Evolutionary conservation across 345 rosid species (phyloP).

Genomic region (Limnanthes douglasii): DNA sequence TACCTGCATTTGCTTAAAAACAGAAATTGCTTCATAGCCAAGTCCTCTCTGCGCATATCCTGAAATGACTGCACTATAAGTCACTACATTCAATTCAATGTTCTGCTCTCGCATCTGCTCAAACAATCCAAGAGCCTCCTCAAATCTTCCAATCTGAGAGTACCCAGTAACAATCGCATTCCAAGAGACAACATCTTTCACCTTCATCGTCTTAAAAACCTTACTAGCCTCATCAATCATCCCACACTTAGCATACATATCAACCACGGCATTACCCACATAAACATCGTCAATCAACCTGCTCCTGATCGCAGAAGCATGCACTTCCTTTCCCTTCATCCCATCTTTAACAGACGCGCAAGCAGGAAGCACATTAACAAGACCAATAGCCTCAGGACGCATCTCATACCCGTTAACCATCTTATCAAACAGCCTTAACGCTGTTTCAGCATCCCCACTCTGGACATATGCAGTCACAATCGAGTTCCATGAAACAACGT

Average conservation of each 20-base stretch:
- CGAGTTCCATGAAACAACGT: slow-evolving; percentile 72
- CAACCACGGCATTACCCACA: slow-evolving; percentile 63
- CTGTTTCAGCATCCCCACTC: slow-evolving; percentile 24
- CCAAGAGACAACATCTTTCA: slow-evolving; percentile 82
- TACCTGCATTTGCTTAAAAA: slow-evolving; percentile 52
- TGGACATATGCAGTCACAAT: slow-evolving; percentile 37
- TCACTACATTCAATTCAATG: slow-evolving; percentile 50
- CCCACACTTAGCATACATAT: slow-evolving; percentile 75
- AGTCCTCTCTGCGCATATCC: slow-evolving; percentile 68
- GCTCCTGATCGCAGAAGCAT: slow-evolving; percentile 34
- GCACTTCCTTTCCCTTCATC: slow-evolving; percentile 38
- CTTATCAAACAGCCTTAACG: slow-evolving; percentile 27
- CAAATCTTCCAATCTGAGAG: slow-evolving; percentile 55
- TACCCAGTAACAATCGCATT: slow-evolving; percentile 76
- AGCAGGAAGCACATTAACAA: slow-evolving; percentile 57
- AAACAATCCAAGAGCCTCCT: slow-evolving; percentile 41
- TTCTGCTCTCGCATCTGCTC: slow-evolving; percentile 50
- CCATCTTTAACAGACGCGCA: slow-evolving; percentile 33
- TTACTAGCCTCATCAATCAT: slow-evolving; percentile 44
- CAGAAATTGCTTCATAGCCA: slow-evolving; percentile 52
- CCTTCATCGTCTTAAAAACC: slow-evolving; percentile 37
- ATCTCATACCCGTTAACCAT: slow-evolving; percentile 25
- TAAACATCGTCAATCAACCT: slow-evolving; percentile 41
- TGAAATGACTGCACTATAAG: slow-evolving; percentile 84
- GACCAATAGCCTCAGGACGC: slow-evolving; percentile 39